Evolutionary conservation across 2,329 filamentous ascomycete species (phyloP).

Genomic region (Dactylellina cionopaga): DNA sequence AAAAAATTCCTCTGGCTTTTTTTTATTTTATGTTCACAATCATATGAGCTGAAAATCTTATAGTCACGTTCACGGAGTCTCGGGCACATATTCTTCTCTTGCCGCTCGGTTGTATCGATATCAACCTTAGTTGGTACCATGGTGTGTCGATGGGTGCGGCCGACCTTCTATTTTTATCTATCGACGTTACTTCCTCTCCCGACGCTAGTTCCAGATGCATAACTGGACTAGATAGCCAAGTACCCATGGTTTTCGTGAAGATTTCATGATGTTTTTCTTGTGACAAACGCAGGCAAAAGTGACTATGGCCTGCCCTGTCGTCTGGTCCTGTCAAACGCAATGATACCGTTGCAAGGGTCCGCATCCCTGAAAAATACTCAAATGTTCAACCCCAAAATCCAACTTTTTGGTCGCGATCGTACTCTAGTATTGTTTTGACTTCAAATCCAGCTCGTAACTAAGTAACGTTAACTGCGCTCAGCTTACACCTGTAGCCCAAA

Average conservation of each 20-base stretch:
- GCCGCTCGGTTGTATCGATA: no score
- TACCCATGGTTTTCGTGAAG: no score
- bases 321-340: conserved; percentile 27
- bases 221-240: no score
- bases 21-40: no score
- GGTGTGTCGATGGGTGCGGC: not conserved
- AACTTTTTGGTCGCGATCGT: no score
- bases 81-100: not conserved
- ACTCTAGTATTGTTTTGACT: no score
- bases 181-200: conserved; percentile 23
- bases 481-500: no score
- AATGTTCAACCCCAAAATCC: not conserved
- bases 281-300: conserved; percentile 42
- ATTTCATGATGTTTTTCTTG: not conserved
- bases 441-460: no score
- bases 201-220: no score
- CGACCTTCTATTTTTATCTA: conserved; percentile 44
- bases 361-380: not conserved
- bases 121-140: not conserved
- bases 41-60: no score
- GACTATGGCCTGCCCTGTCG: no score
- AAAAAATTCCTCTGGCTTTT: not conserved
- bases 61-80: not conserved
- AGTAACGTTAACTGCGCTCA: no score
- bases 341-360: conserved; percentile 39